Evolutionary conservation across 2,329 filamentous ascomycete species (phyloP), one percentile per base, ranked within the genome.

Genomic region (Furcasterigmium furcatum): DNA sequence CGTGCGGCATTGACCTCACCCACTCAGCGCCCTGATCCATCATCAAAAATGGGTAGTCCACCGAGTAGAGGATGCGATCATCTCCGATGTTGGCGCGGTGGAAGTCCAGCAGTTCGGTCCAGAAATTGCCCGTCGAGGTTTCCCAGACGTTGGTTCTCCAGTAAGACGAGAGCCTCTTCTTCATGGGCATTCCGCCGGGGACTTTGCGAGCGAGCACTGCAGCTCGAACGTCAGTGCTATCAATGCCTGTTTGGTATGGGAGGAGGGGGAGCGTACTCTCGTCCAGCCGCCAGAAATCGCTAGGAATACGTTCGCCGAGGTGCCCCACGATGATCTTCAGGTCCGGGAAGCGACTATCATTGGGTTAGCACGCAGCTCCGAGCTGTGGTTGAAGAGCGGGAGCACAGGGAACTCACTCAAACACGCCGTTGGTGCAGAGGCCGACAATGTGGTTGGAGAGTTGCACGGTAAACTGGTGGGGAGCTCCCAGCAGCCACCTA

Each of bases 401-500:
- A n/a, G n/a, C n/a, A n/a, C n/a, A n/a, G n/a, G n/a, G n/a, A n/a
- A n/a, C n/a, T n/a, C n/a, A n/a, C n/a, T 76, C 73, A 38, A 76
- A 75, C 14, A 75, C 70, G 38, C 72, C 73, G 49, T 74, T 74
- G 43, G 69, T 70, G 14, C 75, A 63, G 60, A 76, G 67, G 14
- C 71, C 69, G 9, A 85, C 64, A 0, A 76, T 61, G 56, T 85
- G 81, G 0, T 84, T 69, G 47, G 68, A 74, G 44, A 84, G 78
- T 5, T 74, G 79, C 1, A 81, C 72, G 4, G 79, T 78, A 40
- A 83, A 83, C 44, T 68, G 74, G 6, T 81, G 67, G 0, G 79
- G 78, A 1, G 80, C 78, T 0, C 81, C 82, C 35, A 83, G 64
- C 21, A 84, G 72, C 70, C 74, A 84, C 56, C 75, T 74, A 18